Base-by-base conservation (phyloP, 2,329 filamentous ascomycete species). In the Ophiostoma perfectum region DNA sequence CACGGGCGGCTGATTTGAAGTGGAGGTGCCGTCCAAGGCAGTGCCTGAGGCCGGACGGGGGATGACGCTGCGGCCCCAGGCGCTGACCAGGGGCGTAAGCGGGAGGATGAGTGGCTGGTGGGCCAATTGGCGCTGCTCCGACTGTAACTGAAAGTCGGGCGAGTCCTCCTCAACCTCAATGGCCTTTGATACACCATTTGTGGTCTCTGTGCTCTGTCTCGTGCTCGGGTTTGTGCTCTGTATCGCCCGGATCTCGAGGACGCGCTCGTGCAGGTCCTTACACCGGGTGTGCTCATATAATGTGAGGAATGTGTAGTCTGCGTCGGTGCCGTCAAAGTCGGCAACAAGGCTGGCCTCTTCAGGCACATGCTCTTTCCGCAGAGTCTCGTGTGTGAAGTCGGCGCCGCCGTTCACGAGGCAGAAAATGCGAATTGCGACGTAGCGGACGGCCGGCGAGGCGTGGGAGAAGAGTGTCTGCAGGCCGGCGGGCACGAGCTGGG, bases 391-490 rank as follows among this genome's bases (percentile, higher is more conserved):
- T 71, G 91, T 91, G 72, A 84, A 81, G 77, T 99, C 95, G 4
- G 95, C 90, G 42, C 90, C 90, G 74, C 88, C 87, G 73, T 96
- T 86, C 69, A 92, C 86, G 71, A 92, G 82, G 75, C 90, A 93
- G 72, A 97, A 90, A 70, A 93, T 86, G 71, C 92, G 87, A 68
- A 96, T 84, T 14, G 93, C 90, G 70, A 98, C 82, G 77, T 93
- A 97, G 78, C 90, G 87, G 66, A 96, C 85, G 16, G 85, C 80
- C 69, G 78, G 80, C 72, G 84, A 82, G 64, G 78, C 74, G 75
- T 89, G 85, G 66, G 81, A 80, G 73, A 97, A 90, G 12, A 96
- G 80, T 42, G 78, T 78, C 78, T 93, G 88, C 60, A 97, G 82
- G 71, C 86, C 84, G 64, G 86, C 83, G 0, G 90, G 87, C 47